A percentile compares a stretch with the other conserved stretches of the same genome.
phyloP scores from a whole-genome alignment of 1,139 yeast species.

The Diutina sp. region DNA sequence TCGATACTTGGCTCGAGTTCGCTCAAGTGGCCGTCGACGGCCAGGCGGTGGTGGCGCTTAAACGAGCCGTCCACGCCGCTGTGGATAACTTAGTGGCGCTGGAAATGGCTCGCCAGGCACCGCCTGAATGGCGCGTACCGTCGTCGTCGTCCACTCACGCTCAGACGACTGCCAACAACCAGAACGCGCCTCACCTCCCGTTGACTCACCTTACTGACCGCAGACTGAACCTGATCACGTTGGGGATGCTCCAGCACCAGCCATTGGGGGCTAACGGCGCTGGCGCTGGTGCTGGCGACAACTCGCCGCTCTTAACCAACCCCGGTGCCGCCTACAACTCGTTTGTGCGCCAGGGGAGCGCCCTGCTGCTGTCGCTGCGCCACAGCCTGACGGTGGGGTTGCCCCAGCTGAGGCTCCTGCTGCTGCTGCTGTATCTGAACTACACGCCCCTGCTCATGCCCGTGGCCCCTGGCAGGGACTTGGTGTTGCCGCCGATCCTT shows the following conservation, averaged over 20 bases:
- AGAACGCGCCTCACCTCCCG: background rate
- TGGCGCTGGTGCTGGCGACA: background rate
- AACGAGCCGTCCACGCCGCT: background rate
- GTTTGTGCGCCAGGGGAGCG: background rate
- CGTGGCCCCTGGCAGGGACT: background rate
- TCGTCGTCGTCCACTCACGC: background rate
- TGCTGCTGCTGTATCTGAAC: constrained; percentile 1
- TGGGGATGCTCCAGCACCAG: constrained; percentile 1
- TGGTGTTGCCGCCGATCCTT: background rate
- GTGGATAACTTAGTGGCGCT: background rate
- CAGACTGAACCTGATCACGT: background rate
- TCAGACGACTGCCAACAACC: background rate
- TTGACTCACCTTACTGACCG: background rate
- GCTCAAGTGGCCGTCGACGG: background rate
- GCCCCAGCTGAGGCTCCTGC: background rate
- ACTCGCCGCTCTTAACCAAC: background rate
- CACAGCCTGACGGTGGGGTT: background rate
- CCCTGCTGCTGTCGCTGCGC: background rate
- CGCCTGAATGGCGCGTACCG: background rate
- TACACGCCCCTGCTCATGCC: background rate
- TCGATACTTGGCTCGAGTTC: constrained; percentile 1
- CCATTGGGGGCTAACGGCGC: background rate
- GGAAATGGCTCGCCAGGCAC: background rate
- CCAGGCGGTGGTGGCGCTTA: background rate
- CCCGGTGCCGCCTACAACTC: background rate